Evolutionary conservation across 169 alveolate genomes (phyloP).

Genomic region (Plasmodium gaboni): DNA sequence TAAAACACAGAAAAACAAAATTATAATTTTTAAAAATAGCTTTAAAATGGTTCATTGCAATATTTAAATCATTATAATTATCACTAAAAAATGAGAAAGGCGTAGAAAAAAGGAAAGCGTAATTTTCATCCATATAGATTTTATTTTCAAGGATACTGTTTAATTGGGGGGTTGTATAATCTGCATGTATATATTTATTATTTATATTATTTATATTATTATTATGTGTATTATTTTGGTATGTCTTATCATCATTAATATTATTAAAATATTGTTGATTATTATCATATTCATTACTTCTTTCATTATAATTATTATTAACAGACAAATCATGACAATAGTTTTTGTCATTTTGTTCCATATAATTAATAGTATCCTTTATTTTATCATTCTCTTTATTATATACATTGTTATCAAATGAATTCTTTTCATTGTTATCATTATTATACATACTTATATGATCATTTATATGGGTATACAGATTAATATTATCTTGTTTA

Average conservation of each 20-base stretch:
- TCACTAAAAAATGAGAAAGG: conserved; percentile 64
- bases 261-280: background rate
- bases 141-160: background rate
- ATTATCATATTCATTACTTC: background rate
- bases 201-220: background rate
- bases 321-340: too few species aligned
- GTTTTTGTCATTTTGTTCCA: too few species aligned
- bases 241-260: background rate
- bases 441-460: background rate
- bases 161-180: background rate
- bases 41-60: conserved; percentile 45
- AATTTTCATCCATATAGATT: background rate
- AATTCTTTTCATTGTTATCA: background rate
- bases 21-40: conserved; percentile 49
- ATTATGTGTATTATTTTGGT: background rate
- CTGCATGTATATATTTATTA: background rate
- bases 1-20: conserved; percentile 51
- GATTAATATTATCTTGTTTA: background rate
- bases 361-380: too few species aligned
- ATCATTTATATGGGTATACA: background rate
- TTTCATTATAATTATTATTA: background rate
- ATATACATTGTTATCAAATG: background rate
- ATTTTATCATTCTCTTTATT: background rate
- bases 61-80: conserved; percentile 50
- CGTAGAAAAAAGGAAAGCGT: conserved; percentile 34